These are phyloP conservation scores for Lactarius akahatsu DNA, from an alignment of 768 basidiomycete species.

Conservation along the genomic window DNA sequence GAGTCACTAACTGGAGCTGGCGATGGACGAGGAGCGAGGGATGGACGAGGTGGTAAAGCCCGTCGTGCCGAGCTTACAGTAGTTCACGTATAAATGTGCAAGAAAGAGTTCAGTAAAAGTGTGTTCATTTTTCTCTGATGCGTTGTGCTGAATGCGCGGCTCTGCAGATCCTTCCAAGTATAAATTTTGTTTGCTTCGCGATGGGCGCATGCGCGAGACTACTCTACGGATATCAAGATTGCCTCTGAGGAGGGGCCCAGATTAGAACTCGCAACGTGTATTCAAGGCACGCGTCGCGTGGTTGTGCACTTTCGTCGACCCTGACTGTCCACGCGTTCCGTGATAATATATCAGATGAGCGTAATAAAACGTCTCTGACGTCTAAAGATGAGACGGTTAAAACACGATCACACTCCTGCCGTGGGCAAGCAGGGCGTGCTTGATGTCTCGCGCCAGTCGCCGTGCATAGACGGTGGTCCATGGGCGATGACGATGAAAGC, in stretches of 20 bases:
- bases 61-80: constrained; percentile 69
- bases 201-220: neutral
- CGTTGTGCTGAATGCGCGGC: constrained; percentile 11
- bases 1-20: constrained; percentile 65
- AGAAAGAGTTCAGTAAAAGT: constrained; percentile 88
- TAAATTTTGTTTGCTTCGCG: constrained; percentile 36
- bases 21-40: constrained; percentile 68
- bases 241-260: constrained; percentile 65
- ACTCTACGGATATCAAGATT: constrained; percentile 67
- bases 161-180: constrained; percentile 65
- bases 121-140: constrained; percentile 31
- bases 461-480: too few relatives aligned
- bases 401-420: too few relatives aligned
- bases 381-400: too few relatives aligned
- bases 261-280: constrained; percentile 40
- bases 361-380: too few relatives aligned
- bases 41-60: constrained; percentile 75
- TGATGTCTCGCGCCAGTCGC: too few relatives aligned
- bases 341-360: too few relatives aligned
- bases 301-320: too few relatives aligned
- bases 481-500: too few relatives aligned
- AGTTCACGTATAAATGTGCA: constrained; percentile 71
- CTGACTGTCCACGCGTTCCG: too few relatives aligned
- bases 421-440: too few relatives aligned
- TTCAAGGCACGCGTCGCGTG: too few relatives aligned